Evolutionary conservation across 2,329 filamentous ascomycete species (phyloP), one percentile per base, ranked within the genome.

Genomic region (Colletotrichum limetticola): DNA sequence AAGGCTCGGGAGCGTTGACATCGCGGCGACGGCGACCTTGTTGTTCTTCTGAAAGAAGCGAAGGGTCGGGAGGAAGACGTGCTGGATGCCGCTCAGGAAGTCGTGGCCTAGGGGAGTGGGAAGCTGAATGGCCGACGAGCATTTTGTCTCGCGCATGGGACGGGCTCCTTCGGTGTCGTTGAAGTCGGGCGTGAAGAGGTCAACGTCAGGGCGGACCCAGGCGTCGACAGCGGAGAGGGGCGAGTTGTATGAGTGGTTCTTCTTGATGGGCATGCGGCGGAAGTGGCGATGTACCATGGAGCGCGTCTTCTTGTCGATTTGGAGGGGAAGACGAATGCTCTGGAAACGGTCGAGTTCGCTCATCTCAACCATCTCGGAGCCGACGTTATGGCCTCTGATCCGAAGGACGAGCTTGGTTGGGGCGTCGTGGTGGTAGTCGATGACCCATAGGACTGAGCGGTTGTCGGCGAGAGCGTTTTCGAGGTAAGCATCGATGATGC

Each of bases 131-230:
- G 65, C 30, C 12, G 28, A 9, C 8, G 16, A 30, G 65, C 49
- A 61, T 42, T 55, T 24, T 5, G 16, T 24, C 22, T 68, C 65
- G 4, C n/a, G 28, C 1, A 6, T 3, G 5, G 59, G 8, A 5
- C 16, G 12, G 32, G 11, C n/a, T 3, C 12, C 28, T 12, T 42
- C 49, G 12, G 79, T 79, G 22, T 68, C 57, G 9, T 66, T 74
- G 30, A 78, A 80, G 14, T 68, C 76, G 8, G 60, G 37, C 22
- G 78, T 61, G 63, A 78, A 81, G 32, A 70, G 59, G 26, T 52
- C 26, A 3, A 78, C 61, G 60, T 79, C 76, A 16, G 46, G 60
- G 46, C 46, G 26, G 5, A 58, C 30, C 53, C 53, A 66, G 32
- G 58, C 58, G n/a, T 68, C 66, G 32, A 42, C 24, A 4, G 46